A percentile compares a stretch with the other conserved stretches of the same genome.
Evolutionary conservation across 2,329 filamentous ascomycete genomes (phyloP).

Genomic region (Xylaria sp.): DNA sequence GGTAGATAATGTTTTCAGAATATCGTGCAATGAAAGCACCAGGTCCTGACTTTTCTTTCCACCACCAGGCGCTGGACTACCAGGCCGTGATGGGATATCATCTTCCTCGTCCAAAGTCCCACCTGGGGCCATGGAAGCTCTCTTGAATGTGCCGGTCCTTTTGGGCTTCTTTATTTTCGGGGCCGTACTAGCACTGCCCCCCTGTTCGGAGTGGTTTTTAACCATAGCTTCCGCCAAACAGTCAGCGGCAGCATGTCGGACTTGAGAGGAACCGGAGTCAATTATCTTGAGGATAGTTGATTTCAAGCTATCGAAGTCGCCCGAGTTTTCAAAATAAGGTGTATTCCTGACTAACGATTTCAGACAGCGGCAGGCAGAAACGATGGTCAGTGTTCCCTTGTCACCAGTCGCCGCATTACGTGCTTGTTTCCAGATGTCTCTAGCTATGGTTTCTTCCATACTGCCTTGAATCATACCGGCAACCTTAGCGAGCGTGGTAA

Average conservation of each 20-base stretch:
- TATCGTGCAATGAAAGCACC: conserved; percentile 75
- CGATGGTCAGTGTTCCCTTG: conserved; percentile 81
- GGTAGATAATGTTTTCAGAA: conserved; percentile 77
- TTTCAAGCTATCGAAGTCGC: conserved; percentile 89
- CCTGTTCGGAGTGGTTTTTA: conserved; percentile 74
- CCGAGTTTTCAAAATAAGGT: conserved; percentile 82
- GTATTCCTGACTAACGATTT: conserved; percentile 75
- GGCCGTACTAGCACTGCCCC: conserved; percentile 50
- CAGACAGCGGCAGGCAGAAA: conserved; percentile 79
- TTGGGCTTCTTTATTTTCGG: conserved; percentile 71
- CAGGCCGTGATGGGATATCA: conserved; percentile 64
- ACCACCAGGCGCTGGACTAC: conserved; percentile 69
- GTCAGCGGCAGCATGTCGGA: conserved; percentile 85
- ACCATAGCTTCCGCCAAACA: conserved; percentile 84
- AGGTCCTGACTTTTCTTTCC: conserved; percentile 76
- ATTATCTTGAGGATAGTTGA: conserved; percentile 83
- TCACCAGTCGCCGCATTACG: conserved; percentile 78
- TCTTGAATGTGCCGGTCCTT: conserved; percentile 56
- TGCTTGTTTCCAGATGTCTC: conserved; percentile 92
- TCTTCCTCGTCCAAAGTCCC: conserved; percentile 77
- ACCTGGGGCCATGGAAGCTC: conserved; percentile 64
- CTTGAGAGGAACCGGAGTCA: conserved; percentile 75
- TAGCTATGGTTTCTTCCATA: conserved; percentile 82
- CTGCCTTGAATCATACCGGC: conserved; percentile 75
- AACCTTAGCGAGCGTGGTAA: conserved; percentile 77